Evolutionary conservation across 2,329 filamentous ascomycete genomes (phyloP).

Genomic region (Macrophomina tecta): DNA sequence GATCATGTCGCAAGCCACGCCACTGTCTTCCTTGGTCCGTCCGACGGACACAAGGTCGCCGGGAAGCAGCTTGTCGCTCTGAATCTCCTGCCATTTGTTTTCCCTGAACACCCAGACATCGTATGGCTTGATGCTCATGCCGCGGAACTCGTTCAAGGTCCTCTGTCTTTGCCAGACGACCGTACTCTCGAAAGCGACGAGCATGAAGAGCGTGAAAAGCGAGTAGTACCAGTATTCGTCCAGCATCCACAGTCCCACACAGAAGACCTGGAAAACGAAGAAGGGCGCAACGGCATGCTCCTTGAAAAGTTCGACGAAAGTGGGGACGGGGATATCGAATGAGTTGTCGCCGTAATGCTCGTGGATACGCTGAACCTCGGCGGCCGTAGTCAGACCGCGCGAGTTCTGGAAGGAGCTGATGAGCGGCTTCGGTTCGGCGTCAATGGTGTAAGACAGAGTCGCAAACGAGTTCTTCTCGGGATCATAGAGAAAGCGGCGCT

Average conservation of each 20-base stretch:
- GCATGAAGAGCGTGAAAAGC: slow-evolving; percentile 97
- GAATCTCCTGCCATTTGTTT: slow-evolving; percentile 85
- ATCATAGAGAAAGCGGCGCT: slow-evolving; percentile 91
- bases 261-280: slow-evolving; percentile 99
- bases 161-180: slow-evolving; percentile 99
- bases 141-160: slow-evolving; percentile 93
- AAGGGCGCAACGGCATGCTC: slow-evolving; percentile 98
- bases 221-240: slow-evolving; percentile 99
- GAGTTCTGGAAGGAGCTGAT: slow-evolving; percentile 81
- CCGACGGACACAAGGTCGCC: slow-evolving; percentile 92
- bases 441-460: slow-evolving; percentile 82
- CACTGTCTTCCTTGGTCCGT: slow-evolving; percentile 94
- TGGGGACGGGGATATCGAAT: slow-evolving; percentile 97
- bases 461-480: slow-evolving; percentile 75
- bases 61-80: slow-evolving; percentile 89
- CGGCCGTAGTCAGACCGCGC: slow-evolving; percentile 73
- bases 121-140: slow-evolving; percentile 99
- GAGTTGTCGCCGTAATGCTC: slow-evolving; percentile 96
- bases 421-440: slow-evolving; percentile 80
- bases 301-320: slow-evolving; percentile 93
- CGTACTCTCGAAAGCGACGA: slow-evolving; percentile 95
- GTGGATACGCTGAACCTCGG: slow-evolving; percentile 79
- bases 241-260: slow-evolving; percentile 96
- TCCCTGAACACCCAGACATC: slow-evolving; percentile 89
- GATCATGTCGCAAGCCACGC: slow-evolving; percentile 96